phyloP scores from a whole-genome alignment of 768 basidiomycete genomes.

The Suillus spraguei region DNA sequence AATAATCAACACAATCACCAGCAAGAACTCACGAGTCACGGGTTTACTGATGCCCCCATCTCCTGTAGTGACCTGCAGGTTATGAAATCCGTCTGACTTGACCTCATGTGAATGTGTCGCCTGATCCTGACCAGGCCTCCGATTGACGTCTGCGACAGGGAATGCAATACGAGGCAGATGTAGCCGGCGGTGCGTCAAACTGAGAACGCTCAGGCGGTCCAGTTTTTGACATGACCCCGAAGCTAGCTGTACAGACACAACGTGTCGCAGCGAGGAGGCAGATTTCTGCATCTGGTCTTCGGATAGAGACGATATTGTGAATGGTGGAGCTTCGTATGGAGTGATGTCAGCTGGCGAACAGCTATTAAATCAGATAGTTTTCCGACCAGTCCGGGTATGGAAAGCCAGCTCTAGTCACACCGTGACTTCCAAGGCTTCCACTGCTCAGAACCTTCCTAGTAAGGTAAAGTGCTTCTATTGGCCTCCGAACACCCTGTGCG shows the following conservation, averaged over 20 bases:
- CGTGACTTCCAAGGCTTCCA: too few species aligned
- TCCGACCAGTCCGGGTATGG: too few species aligned
- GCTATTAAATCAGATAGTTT: too few species aligned
- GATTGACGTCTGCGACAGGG: constrained; percentile 13
- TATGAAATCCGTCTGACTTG: neutral
- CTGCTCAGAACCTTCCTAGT: too few species aligned
- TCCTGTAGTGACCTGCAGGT: neutral
- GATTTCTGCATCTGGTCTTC: neutral
- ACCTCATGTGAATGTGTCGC: neutral
- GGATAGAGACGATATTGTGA: neutral
- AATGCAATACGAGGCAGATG: neutral
- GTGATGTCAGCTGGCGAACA: neutral
- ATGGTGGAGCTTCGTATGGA: neutral
- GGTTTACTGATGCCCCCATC: too few species aligned
- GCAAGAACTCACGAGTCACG: too few species aligned
- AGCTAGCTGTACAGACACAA: neutral
- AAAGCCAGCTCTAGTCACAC: too few species aligned
- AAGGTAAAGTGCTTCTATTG: too few species aligned
- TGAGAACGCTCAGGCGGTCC: neutral
- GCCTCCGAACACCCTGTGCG: too few species aligned
- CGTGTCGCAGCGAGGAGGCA: neutral
- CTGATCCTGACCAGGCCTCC: constrained; percentile 9
- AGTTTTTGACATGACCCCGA: neutral
- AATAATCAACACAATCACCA: too few species aligned
- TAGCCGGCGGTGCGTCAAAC: neutral